Conservation (phyloP, 768 basidiomycete species). For the Fomitopsis pulvina region DNA sequence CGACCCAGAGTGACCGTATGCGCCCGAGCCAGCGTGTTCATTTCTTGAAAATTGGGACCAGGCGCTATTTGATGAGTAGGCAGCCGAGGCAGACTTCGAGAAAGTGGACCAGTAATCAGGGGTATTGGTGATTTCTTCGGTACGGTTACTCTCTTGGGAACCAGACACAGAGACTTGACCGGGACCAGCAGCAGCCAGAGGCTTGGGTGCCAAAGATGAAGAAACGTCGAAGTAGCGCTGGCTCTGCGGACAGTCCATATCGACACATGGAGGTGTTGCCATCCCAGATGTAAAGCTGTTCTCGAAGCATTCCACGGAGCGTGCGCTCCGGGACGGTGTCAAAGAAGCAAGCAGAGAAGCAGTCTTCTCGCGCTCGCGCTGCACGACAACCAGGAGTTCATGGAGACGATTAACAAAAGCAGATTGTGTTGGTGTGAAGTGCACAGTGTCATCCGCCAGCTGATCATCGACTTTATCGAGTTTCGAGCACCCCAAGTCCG, state of each 20-base stretch:
- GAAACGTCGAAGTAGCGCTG: too few species aligned
- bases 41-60: background rate
- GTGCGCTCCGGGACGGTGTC: background rate
- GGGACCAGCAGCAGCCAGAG: background rate
- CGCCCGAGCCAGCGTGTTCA: background rate
- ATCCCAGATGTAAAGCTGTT: background rate
- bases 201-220: too few species aligned
- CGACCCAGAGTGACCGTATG: background rate
- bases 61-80: background rate
- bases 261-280: too few species aligned
- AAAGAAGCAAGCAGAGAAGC: too few species aligned
- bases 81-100: background rate
- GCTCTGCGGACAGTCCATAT: too few species aligned
- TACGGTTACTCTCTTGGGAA: too few species aligned
- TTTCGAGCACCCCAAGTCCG: background rate
- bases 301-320: background rate
- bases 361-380: background rate
- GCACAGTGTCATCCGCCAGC: background rate
- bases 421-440: background rate
- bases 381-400: background rate
- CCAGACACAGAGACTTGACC: background rate
- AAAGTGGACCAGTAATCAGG: background rate
- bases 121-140: background rate
- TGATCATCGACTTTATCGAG: background rate
- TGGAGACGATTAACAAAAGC: background rate